Conservation (phyloP, 495 filamentous ascomycete genomes). For the Bombardia bombarda region DNA sequence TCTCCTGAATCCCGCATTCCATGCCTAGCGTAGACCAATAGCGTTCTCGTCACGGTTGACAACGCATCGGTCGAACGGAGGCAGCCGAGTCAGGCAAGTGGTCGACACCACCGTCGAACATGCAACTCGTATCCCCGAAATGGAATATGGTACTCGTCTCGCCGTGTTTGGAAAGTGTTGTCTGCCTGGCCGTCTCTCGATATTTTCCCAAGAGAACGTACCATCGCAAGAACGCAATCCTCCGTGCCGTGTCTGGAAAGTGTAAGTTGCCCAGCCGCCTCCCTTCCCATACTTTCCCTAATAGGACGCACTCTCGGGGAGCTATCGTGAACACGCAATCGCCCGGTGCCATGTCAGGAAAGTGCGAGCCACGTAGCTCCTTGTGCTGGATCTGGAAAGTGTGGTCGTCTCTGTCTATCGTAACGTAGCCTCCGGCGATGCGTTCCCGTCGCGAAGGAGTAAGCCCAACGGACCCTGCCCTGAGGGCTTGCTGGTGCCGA, state of each 20-base stretch:
- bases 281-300: slow-evolving; percentile 3
- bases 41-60: neutral
- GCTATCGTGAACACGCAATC: neutral
- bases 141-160: slow-evolving; percentile 3
- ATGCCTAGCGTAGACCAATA: slow-evolving; percentile 2
- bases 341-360: slow-evolving; percentile 1
- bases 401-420: neutral
- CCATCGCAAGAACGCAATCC: slow-evolving; percentile 2
- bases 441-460: slow-evolving; percentile 1
- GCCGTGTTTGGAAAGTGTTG: slow-evolving; percentile 2
- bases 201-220: slow-evolving; percentile 2
- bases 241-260: slow-evolving; percentile 2
- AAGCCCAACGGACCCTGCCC: slow-evolving; percentile 2
- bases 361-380: neutral
- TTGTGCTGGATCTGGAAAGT: slow-evolving; percentile 2
- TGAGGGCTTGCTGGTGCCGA: slow-evolving; percentile 1
- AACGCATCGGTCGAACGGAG: slow-evolving; percentile 1
- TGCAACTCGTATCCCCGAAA: neutral
- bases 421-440: neutral
- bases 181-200: slow-evolving; percentile 3
- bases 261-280: slow-evolving; percentile 1
- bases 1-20: neutral
- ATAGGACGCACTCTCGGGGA: neutral
- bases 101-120: slow-evolving; percentile 1
- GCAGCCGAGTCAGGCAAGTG: slow-evolving; percentile 3